Base-by-base conservation (phyloP, 1,284 basidiomycete genomes). In the Melampsora larici-populina region DNA sequence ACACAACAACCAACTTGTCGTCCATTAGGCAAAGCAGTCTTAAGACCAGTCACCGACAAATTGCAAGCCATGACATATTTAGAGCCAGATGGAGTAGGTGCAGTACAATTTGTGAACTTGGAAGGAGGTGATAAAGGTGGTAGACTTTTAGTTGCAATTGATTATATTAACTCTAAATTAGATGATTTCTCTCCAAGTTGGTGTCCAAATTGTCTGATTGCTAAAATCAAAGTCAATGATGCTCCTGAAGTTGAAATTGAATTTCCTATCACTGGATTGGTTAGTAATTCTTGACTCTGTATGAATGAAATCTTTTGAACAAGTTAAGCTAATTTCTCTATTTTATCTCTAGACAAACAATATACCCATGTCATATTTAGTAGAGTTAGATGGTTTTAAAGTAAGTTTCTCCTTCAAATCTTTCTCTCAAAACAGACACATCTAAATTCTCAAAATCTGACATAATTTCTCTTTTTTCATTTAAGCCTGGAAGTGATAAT, bases 241-340 rank as follows among this genome's bases (percentile, higher is more conserved):
- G 3, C 33, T 2, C 7, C 21, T 6, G 60, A 69, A 55, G 31
- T 70, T 40, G 11, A 43, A 11, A 36, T 67, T 8, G 36, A 76
- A 46, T 69, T 76, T 24, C 74, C 74, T 2, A 63, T 76, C 17
- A 69, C 46, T 76, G 74, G 74, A 46, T n/a, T 55, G 24, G 74
- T 76, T 9, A 62, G 74, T 76, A 1, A 74, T 69, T 13, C 55
- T 29, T 58, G n/a, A 24, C 29, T 29, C 3, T 58, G 5, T n/a
- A 9, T 58, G 1, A 43, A 43, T 13, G 13, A 7, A 43, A 43
- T 58, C 55, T 8, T 58, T 58, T 55, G 17, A 55, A 36, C 6
- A 43, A 43, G 6, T 43, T 13, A 43, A 43, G 13, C 11, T 13
- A 13, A 13, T 43, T 43, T 13, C 11, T 43, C 11, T 43, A 8